Percentiles rank a stretch among this genome's conserved stretches.
Conservation (phyloP, 768 basidiomycete genomes). For the Gymnopilus dilepis region DNA sequence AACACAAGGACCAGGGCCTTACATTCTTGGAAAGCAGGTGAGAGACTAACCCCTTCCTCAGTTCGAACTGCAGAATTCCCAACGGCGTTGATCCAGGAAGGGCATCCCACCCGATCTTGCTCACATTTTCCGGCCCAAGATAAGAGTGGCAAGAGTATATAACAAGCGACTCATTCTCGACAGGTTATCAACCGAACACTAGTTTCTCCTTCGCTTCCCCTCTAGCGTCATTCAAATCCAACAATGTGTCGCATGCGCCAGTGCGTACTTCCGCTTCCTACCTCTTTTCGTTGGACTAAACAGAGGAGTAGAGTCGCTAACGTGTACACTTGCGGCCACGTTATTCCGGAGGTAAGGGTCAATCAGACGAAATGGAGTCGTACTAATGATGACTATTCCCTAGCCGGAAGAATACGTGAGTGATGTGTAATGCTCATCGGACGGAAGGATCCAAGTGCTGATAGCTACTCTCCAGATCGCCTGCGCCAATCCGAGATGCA, state of each 20-base stretch:
- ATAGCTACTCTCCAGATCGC: conserved; percentile 40
- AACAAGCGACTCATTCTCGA: not conserved
- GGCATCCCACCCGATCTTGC: not conserved
- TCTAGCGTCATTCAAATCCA: conserved; percentile 8
- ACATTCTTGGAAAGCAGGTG: conserved; percentile 5
- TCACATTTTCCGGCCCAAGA: not conserved
- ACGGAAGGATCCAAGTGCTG: conserved; percentile 12
- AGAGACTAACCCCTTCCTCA: conserved; percentile 15
- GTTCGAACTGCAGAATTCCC: conserved; percentile 5
- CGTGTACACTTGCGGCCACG: conserved; percentile 55
- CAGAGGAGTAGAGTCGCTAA: conserved; percentile 49
- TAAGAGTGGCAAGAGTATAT: not conserved
- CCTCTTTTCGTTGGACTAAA: conserved; percentile 35
- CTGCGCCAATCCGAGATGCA: conserved; percentile 53
- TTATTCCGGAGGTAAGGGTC: conserved; percentile 18
- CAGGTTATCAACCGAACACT: not conserved
- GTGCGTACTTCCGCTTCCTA: conserved; percentile 38
- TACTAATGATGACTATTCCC: not conserved
- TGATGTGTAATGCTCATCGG: conserved; percentile 24
- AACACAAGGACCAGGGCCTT: conserved; percentile 25
- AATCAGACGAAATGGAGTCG: not conserved
- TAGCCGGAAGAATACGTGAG: conserved; percentile 38
- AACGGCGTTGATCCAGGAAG: conserved; percentile 2
- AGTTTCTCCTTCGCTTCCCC: conserved; percentile 13
- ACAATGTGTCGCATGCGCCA: conserved; percentile 60